Evolutionary conservation across 1,139 yeast species (phyloP).

Genomic region (Candida freyschussii): DNA sequence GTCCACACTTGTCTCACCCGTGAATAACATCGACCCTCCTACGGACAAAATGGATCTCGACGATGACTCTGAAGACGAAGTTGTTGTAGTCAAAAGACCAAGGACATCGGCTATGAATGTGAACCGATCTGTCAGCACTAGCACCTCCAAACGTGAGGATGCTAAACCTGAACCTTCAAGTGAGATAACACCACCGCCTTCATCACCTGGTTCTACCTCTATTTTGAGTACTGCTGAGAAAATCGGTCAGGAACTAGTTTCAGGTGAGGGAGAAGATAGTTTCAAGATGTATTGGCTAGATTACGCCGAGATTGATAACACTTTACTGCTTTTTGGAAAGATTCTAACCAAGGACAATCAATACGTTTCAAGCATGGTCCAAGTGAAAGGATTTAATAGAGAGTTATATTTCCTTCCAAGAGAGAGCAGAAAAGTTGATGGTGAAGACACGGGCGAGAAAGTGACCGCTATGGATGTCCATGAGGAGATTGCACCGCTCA

Average conservation of each 20-base stretch:
- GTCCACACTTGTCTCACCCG: too few relatives aligned
- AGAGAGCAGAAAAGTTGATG: slow-evolving; percentile 35
- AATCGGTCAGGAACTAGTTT: slow-evolving; percentile 42
- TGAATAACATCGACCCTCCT: too few relatives aligned
- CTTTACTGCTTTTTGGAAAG: slow-evolving; percentile 81
- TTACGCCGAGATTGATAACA: slow-evolving; percentile 69
- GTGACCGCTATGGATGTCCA: slow-evolving; percentile 63
- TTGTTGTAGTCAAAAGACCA: slow-evolving; percentile 32
- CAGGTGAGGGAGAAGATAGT: slow-evolving; percentile 34
- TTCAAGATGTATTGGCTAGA: slow-evolving; percentile 89
- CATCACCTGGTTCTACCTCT: slow-evolving; percentile 20
- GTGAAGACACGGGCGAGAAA: slow-evolving; percentile 37
- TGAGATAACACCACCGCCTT: slow-evolving; percentile 9
- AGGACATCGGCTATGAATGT: slow-evolving; percentile 29
- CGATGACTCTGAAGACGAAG: slow-evolving; percentile 31
- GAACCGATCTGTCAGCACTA: slow-evolving; percentile 29
- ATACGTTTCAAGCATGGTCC: slow-evolving; percentile 72
- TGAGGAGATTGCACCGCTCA: slow-evolving; percentile 65
- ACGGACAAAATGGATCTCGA: slow-evolving; percentile 11
- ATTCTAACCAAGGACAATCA: slow-evolving; percentile 48
- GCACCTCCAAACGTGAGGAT: slow-evolving; percentile 13
- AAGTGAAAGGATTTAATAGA: slow-evolving; percentile 63
- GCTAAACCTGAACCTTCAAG: slow-evolving; percentile 11
- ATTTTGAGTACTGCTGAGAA: slow-evolving; percentile 37
- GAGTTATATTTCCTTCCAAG: slow-evolving; percentile 80